Evolutionary conservation across 169 alveolate genomes (phyloP), one percentile per base, ranked within the genome.

Genomic region (Theileria orientalis): DNA sequence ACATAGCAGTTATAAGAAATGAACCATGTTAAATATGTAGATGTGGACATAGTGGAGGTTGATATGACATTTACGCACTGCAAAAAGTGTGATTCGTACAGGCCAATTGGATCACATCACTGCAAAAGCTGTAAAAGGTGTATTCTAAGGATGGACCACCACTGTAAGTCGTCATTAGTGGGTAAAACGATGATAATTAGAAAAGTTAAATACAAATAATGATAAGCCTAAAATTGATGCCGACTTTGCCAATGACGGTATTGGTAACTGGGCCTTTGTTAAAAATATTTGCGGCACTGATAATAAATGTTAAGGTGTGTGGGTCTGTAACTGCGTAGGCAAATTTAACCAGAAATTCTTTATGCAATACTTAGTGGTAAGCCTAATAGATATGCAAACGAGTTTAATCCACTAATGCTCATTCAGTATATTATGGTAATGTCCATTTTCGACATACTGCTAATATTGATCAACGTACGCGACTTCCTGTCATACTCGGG

Each of bases 241-340:
- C n/a, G n/a, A n/a, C n/a, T n/a, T n/a, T n/a, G n/a, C n/a, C n/a
- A n/a, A n/a, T n/a, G n/a, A n/a, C n/a, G n/a, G n/a, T n/a, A n/a
- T 42, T 14, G 52, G 13, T 16, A 42, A 13, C 23, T 42, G n/a
- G n/a, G n/a, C n/a, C 60, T 9, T 25, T 21, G 35, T 37, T 41
- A 59, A 0, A 21, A 3, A 59, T 59, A 57, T 9, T 13, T 3
- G 1, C 35, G 27, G 25, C 7, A 59, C 19, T 16, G 29, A 13
- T 41, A 13, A 33, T 64, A 8, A 23, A 46, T 46, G 19, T 29
- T 33, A 41, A 80, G 88, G 88, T 61, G 95, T 95, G 40, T 93
- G 97, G 96, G 71, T 93, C 23, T 93, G 93, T 3, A 92, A 87
- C 69, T 94, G 98, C 79, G 91, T 93, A 6, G 98, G 98, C 14